phyloP scores from a whole-genome alignment of 2,329 filamentous ascomycete genomes.

The Chalaropsis thielavioides region DNA sequence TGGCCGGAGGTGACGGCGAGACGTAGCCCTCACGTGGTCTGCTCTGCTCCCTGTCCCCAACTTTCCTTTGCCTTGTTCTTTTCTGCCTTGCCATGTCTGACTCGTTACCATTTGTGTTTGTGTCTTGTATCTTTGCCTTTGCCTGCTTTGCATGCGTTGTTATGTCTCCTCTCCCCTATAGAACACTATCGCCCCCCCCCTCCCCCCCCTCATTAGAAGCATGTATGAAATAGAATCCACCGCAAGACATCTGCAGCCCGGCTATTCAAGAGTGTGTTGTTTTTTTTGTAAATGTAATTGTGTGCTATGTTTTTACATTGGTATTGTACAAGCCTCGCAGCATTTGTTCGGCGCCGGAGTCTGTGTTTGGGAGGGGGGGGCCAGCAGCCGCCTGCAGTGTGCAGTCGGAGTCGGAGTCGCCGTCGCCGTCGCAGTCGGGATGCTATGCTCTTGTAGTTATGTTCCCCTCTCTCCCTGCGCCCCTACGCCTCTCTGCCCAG shows the following conservation, averaged over 20 bases:
- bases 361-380: too few relatives aligned
- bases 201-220: not conserved
- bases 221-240: not conserved
- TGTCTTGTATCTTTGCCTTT: not conserved
- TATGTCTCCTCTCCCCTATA: not conserved
- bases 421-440: too few relatives aligned
- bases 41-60: too few relatives aligned
- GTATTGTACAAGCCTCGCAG: not conserved
- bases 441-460: too few relatives aligned
- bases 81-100: not conserved
- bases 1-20: too few relatives aligned
- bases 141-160: not conserved
- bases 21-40: too few relatives aligned
- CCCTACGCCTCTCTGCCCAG: conserved; percentile 32
- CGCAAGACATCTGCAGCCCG: not conserved
- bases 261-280: not conserved
- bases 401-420: too few relatives aligned
- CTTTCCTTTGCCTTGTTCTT: not conserved
- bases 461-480: conserved; percentile 34
- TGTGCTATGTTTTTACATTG: conserved; percentile 1
- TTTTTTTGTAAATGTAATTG: not conserved
- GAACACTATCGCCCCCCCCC: too few relatives aligned
- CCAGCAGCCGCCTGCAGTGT: too few relatives aligned
- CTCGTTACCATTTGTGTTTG: not conserved
- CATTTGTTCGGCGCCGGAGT: not conserved